Percentiles rank a stretch among this genome's conserved stretches.
These are phyloP conservation scores for Dictyostelium firmibasis DNA, from an alignment of 78 protist species.

Conservation along the genomic window DNA sequence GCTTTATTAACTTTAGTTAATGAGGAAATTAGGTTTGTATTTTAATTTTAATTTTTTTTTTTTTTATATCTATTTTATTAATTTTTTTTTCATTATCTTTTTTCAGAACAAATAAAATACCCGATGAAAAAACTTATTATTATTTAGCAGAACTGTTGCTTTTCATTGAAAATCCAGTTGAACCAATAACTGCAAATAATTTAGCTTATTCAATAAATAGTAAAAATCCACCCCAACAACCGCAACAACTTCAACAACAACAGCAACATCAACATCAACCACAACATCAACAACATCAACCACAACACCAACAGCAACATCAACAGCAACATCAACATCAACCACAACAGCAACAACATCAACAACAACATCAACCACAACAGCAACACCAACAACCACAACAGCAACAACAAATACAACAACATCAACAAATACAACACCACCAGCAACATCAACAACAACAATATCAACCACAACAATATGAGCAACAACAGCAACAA, in stretches of 20 bases:
- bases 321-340: background rate
- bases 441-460: background rate
- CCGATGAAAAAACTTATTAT: slow-evolving; percentile 2
- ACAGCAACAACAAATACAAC: background rate
- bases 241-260: slow-evolving; percentile 4
- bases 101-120: background rate
- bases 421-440: background rate
- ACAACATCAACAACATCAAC: background rate
- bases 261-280: slow-evolving; percentile 15
- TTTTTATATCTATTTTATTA: too few relatives aligned
- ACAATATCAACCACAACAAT: background rate
- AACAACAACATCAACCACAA: background rate
- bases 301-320: background rate
- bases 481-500: background rate
- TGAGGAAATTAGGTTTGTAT: slow-evolving; percentile 25
- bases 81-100: background rate
- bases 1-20: background rate
- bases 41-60: background rate
- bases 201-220: background rate
- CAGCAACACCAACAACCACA: background rate
- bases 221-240: background rate
- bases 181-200: background rate
- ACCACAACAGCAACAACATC: background rate
- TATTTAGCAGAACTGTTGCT: background rate
- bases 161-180: background rate